Conservation (phyloP, 805 yeast species). For the Naumovozyma dairenensis region DNA sequence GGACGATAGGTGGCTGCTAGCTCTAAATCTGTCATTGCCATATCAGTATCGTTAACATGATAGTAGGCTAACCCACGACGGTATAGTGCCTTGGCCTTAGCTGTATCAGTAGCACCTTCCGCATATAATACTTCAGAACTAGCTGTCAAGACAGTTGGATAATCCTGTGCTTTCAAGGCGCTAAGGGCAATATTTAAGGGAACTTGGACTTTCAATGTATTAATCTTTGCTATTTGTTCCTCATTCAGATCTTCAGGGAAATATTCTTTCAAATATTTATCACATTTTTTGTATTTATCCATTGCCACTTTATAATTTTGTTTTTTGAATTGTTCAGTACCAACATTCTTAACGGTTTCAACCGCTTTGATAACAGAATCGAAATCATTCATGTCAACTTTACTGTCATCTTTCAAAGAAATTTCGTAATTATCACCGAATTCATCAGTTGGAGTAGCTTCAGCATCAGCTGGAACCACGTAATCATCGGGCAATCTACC, state of each 20-base stretch:
- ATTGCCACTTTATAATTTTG: constrained; percentile 49
- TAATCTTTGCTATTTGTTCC: constrained; percentile 40
- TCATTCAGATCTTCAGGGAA: constrained; percentile 47
- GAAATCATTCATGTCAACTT: constrained; percentile 49
- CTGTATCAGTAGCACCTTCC: constrained; percentile 48
- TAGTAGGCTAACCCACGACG: constrained; percentile 74
- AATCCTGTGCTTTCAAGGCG: constrained; percentile 52
- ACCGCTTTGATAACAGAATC: constrained; percentile 60
- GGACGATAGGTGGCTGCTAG: constrained; percentile 59
- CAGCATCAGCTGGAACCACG: constrained; percentile 35
- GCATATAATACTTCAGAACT: constrained; percentile 59
- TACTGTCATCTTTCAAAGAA: constrained; percentile 61
- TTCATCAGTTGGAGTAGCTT: constrained; percentile 51
- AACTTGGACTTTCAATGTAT: constrained; percentile 51
- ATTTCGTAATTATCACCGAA: constrained; percentile 82
- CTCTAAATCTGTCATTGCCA: constrained; percentile 56
- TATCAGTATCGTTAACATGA: constrained; percentile 54
- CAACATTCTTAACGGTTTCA: constrained; percentile 59
- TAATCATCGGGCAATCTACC: constrained; percentile 65
- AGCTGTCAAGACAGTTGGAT: constrained; percentile 44
- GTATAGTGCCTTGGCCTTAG: constrained; percentile 76
- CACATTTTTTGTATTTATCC: constrained; percentile 64
- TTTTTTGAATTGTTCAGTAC: constrained; percentile 63
- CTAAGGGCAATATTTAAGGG: constrained; percentile 67
- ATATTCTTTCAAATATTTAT: constrained; percentile 57